Conservation (phyloP, 371 early-diverging fungal species). For the Mortierella sp. region DNA sequence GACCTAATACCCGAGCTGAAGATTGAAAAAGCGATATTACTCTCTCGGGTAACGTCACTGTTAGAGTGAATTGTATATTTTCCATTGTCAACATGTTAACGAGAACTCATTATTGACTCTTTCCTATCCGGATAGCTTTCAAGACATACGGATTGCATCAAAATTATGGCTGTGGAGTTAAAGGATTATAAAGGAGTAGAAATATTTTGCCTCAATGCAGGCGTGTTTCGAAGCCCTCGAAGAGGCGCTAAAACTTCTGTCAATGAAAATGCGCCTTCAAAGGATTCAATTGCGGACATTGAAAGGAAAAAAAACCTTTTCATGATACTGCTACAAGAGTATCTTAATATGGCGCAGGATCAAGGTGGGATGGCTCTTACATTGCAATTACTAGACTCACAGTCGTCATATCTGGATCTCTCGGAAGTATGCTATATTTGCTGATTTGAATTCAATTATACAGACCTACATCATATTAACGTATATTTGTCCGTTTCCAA, state of each 20-base stretch:
- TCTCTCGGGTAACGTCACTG: constrained; percentile 59
- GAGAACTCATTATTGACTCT: not conserved
- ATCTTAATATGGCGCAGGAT: constrained; percentile 41
- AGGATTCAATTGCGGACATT: constrained; percentile 5
- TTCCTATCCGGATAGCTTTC: constrained; percentile 56
- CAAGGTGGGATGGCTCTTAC: constrained; percentile 63
- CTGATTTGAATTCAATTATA: constrained; percentile 1
- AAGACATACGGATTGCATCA: constrained; percentile 66
- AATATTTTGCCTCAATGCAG: constrained; percentile 71
- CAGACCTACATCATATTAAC: not conserved
- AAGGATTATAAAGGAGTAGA: constrained; percentile 77
- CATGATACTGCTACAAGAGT: constrained; percentile 30
- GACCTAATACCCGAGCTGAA: constrained; percentile 11
- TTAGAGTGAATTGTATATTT: not conserved
- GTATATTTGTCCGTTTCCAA: not conserved
- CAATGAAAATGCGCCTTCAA: not conserved
- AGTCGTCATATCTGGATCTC: constrained; percentile 72
- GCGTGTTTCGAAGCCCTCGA: constrained; percentile 50
- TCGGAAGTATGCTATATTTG: constrained; percentile 59
- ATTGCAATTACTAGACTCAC: constrained; percentile 70
- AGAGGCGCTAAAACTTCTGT: constrained; percentile 36
- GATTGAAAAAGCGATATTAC: constrained; percentile 65
- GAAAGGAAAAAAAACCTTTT: constrained; percentile 25
- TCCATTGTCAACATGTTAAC: not conserved
- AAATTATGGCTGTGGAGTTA: constrained; percentile 65